Percentiles rank a stretch among this genome's conserved stretches.
phyloP scores from a whole-genome alignment of 1,139 yeast genomes.

The Suhomyces wounanorum region DNA sequence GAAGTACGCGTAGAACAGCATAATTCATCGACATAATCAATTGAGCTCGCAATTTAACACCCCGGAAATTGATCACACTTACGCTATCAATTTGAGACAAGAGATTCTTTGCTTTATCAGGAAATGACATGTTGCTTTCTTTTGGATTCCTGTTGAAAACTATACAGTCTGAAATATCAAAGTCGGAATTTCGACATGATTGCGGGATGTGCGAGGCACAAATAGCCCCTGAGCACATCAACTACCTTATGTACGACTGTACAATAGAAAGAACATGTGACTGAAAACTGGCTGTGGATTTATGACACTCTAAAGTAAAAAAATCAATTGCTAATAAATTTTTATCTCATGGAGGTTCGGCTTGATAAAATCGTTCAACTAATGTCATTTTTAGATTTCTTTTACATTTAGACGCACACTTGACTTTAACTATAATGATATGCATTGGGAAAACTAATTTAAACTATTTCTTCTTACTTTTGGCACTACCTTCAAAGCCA shows the following conservation, averaged over 20 bases:
- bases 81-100: slow-evolving; percentile 34
- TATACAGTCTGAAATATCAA: neutral
- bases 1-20: neutral
- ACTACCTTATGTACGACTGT: neutral
- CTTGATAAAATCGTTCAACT: neutral
- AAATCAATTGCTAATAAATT: no score
- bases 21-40: neutral
- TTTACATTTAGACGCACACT: no score
- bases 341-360: no score
- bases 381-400: no score
- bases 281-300: no score
- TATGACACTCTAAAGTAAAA: no score
- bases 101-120: slow-evolving; percentile 27
- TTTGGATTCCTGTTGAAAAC: neutral
- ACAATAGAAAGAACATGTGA: neutral
- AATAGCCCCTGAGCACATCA: neutral
- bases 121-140: slow-evolving; percentile 26
- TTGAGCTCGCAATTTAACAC: neutral
- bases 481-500: slow-evolving; percentile 59
- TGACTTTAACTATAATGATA: neutral
- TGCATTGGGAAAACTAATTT: neutral
- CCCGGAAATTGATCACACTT: slow-evolving; percentile 21
- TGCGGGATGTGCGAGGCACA: slow-evolving; percentile 13
- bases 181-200: slow-evolving; percentile 8
- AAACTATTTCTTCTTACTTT: slow-evolving; percentile 27